Percentiles rank a stretch among this genome's conserved stretches.
Evolutionary conservation across 202 grass and related monocot species (phyloP).

Genomic region (Zizania palustris): DNA sequence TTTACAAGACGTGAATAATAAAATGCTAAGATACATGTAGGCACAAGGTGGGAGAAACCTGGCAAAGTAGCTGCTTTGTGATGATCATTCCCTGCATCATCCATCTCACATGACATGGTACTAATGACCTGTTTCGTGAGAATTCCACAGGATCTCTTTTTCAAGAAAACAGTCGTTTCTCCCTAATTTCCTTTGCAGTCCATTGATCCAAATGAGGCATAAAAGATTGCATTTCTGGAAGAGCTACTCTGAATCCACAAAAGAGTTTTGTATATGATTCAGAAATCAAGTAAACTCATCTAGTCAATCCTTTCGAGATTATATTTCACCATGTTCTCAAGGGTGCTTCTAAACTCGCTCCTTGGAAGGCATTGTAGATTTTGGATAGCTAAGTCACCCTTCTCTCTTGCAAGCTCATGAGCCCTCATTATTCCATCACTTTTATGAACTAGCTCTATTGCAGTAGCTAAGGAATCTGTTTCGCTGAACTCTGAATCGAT

Average conservation of each 20-base stretch:
- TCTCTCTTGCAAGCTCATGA: conserved; percentile 69
- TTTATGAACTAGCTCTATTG: conserved; percentile 59
- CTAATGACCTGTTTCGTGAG: conserved; percentile 10
- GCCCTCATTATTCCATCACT: conserved; percentile 64
- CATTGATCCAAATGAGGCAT: neutral
- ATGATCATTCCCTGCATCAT: conserved; percentile 22
- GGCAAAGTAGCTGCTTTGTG: neutral
- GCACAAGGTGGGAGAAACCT: neutral
- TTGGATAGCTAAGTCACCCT: conserved; percentile 52
- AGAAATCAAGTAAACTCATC: conserved; percentile 31
- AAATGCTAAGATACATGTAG: conserved; percentile 25
- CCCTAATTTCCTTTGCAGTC: conserved; percentile 13
- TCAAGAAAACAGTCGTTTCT: neutral
- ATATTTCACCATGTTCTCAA: conserved; percentile 68
- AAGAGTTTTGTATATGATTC: neutral
- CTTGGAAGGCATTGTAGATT: conserved; percentile 60
- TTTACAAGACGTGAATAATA: conserved; percentile 39
- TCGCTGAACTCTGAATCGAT: conserved; percentile 74
- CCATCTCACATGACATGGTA: neutral
- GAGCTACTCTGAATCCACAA: conserved; percentile 10
- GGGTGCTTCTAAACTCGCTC: conserved; percentile 58
- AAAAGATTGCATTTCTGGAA: neutral
- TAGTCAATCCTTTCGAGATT: conserved; percentile 83
- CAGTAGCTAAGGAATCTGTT: conserved; percentile 52
- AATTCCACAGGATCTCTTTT: neutral